Evolutionary conservation across 306 rosid genomes (phyloP).

Genomic region (Acacia melanoxylon): DNA sequence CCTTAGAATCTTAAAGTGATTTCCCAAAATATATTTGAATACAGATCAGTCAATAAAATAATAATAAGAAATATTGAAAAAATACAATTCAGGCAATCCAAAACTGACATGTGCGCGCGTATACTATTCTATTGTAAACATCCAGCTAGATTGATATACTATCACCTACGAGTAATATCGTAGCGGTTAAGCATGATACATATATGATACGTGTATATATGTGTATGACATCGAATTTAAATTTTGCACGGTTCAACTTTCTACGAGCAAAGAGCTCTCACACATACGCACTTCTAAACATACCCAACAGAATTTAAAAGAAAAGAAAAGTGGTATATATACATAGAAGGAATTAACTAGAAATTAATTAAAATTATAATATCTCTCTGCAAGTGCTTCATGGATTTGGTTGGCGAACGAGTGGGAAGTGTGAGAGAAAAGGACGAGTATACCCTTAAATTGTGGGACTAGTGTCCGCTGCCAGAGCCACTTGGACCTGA

Average conservation of each 20-base stretch:
- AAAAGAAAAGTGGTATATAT: background rate
- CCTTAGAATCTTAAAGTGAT: no score
- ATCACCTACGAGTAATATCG: background rate
- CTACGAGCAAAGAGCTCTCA: background rate
- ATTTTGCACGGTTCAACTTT: background rate
- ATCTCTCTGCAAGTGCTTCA: background rate
- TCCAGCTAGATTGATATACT: background rate
- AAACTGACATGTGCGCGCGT: background rate
- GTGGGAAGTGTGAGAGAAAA: background rate
- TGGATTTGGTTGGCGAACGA: background rate
- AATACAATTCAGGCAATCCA: background rate
- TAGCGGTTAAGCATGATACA: background rate
- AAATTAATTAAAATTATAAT: background rate
- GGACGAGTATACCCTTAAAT: slow-evolving; percentile 1
- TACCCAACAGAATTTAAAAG: background rate
- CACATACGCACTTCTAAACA: background rate
- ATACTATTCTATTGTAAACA: background rate
- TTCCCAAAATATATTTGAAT: background rate
- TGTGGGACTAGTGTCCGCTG: slow-evolving; percentile 24
- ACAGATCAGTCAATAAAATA: background rate
- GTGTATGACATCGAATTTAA: background rate
- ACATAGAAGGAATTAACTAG: background rate
- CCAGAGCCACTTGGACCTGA: slow-evolving; percentile 38
- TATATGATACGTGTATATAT: background rate
- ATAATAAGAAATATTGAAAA: background rate